Evolutionary conservation across 805 yeast genomes (phyloP).

Genomic region (Wickerhamiella parazyma): DNA sequence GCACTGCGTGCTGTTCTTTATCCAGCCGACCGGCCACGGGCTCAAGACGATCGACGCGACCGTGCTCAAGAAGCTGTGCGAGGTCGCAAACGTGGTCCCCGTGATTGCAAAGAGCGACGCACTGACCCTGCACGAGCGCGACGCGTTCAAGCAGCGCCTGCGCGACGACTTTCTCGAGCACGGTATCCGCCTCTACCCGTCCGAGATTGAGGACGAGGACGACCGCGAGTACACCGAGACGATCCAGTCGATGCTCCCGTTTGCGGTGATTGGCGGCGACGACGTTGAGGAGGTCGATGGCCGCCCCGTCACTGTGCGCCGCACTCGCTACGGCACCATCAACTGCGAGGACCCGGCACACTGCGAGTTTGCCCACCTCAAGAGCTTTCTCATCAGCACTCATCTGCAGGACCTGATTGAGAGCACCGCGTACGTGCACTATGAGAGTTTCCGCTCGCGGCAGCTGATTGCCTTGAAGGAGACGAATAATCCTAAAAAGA

Average conservation of each 20-base stretch:
- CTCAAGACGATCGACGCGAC: constrained; percentile 70
- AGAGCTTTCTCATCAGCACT: constrained; percentile 89
- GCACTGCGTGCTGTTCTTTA: constrained; percentile 82
- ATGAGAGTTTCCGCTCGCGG: constrained; percentile 85
- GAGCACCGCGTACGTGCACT: constrained; percentile 74
- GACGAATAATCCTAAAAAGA: constrained; percentile 30
- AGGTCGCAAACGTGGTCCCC: constrained; percentile 88
- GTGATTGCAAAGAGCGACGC: constrained; percentile 90
- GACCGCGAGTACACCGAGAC: constrained; percentile 24
- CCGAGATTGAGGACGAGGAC: constrained; percentile 39
- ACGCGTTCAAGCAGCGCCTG: constrained; percentile 53
- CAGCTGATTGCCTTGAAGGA: constrained; percentile 90
- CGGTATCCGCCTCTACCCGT: constrained; percentile 69
- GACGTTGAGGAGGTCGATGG: constrained; percentile 63
- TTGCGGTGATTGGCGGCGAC: constrained; percentile 90
- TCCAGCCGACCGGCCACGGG: constrained; percentile 81
- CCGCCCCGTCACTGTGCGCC: constrained; percentile 72
- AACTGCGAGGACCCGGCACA: constrained; percentile 90
- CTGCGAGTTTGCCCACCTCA: constrained; percentile 87
- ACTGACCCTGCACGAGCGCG: constrained; percentile 73
- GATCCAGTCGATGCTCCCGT: constrained; percentile 43
- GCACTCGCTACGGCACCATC: constrained; percentile 86
- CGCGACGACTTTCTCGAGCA: constrained; percentile 66
- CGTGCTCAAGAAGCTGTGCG: constrained; percentile 71
- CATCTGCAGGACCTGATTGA: constrained; percentile 94